These are phyloP conservation scores for Hymenoscyphus salicellus DNA, from an alignment of 2,329 filamentous ascomycete genomes.

Conservation along the genomic window DNA sequence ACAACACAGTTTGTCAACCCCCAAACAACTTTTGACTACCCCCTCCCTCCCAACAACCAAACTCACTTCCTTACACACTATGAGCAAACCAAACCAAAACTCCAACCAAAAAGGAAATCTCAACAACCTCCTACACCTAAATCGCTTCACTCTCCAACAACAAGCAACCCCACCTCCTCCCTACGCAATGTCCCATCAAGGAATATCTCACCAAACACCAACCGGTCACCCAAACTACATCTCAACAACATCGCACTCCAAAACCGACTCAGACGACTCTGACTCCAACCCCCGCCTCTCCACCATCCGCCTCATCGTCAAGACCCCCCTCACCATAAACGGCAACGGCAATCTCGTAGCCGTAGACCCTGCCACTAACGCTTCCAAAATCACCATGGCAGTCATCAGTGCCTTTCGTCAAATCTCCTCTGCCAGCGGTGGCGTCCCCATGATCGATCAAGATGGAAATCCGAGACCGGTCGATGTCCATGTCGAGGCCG, in stretches of 20 bases:
- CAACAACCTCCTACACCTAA: neutral
- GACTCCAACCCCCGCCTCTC: conserved; percentile 29
- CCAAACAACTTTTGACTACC: neutral
- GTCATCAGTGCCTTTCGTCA: conserved; percentile 46
- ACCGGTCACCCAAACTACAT: neutral
- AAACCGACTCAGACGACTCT: conserved; percentile 23
- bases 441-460: conserved; percentile 47
- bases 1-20: neutral
- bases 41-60: neutral
- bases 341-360: conserved; percentile 49
- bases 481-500: conserved; percentile 45
- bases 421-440: conserved; percentile 40
- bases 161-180: neutral
- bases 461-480: conserved; percentile 44
- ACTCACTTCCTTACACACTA: neutral
- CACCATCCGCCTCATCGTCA: conserved; percentile 48
- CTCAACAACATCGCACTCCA: conserved; percentile 3
- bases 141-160: neutral
- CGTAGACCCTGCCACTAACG: conserved; percentile 40
- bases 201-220: neutral
- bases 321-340: conserved; percentile 46
- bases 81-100: neutral
- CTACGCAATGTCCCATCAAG: neutral
- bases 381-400: conserved; percentile 43
- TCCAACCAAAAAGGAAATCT: neutral